Evolutionary conservation across 495 filamentous ascomycete species (phyloP).

Genomic region (Aspergillus sparsus): DNA sequence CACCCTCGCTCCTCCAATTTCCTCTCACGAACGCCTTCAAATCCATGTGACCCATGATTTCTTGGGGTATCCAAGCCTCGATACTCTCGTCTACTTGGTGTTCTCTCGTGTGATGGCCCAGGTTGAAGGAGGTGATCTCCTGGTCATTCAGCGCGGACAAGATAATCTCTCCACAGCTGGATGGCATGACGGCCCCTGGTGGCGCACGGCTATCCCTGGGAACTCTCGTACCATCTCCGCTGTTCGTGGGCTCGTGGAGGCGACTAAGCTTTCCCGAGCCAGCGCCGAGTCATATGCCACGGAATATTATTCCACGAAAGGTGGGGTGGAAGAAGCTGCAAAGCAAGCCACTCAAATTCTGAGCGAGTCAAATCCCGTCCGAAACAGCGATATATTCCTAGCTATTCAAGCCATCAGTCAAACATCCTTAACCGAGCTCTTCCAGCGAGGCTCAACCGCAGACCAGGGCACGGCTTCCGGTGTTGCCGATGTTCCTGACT

Average conservation of each 20-base stretch:
- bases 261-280: conserved; percentile 82
- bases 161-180: conserved; percentile 63
- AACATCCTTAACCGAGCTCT: conserved; percentile 61
- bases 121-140: conserved; percentile 95
- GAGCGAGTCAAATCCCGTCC: conserved; percentile 82
- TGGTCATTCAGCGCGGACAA: conserved; percentile 91
- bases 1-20: conserved; percentile 93
- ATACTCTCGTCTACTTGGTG: conserved; percentile 87
- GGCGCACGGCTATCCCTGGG: conserved; percentile 66
- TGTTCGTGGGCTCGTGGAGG: conserved; percentile 78
- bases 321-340: conserved; percentile 78
- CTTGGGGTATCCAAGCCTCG: conserved; percentile 88
- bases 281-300: conserved; percentile 83
- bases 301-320: conserved; percentile 75
- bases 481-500: conserved; percentile 50
- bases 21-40: conserved; percentile 93
- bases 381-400: conserved; percentile 92
- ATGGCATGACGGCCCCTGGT: conserved; percentile 96
- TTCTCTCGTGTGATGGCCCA: conserved; percentile 98
- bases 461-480: conserved; percentile 57
- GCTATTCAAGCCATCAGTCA: conserved; percentile 84
- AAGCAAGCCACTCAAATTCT: conserved; percentile 72
- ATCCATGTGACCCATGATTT: conserved; percentile 98
- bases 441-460: conserved; percentile 56
- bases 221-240: conserved; percentile 74